Evolutionary conservation across 2,329 filamentous ascomycete genomes (phyloP), one percentile per base, ranked within the genome.

Genomic region (Xylariaceae sp.): DNA sequence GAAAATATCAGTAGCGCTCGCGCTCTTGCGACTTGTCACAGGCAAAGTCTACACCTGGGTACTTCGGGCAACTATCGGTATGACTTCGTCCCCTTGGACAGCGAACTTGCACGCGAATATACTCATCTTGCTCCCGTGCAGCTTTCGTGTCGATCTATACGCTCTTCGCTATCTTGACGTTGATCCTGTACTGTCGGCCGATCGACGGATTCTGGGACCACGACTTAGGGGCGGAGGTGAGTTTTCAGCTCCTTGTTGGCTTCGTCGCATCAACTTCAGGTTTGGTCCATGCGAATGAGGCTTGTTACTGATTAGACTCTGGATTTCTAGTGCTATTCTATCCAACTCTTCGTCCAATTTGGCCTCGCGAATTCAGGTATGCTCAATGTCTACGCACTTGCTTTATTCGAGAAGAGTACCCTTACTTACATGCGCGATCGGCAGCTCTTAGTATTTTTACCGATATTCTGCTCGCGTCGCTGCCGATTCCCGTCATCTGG

Each of bases 1-100:
- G 47, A 78, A 78, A 59, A 68, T 78, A 16, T 77, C 75, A 0
- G 70, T 77, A 33, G 70, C 68, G 1, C 64, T 77, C 41, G 74
- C 74, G 46, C 64, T 79, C 10, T 60, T 77, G 48, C 66, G 75
- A 41, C 64, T 77, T 3, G 54, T 50, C 13, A 54, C 45, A 34
- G 53, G 45, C 14, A 58, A 44, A 38, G 34, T n/a, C 12, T 60
- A 57, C 39, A 42, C 33, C 6, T 45, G 47, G 17, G 33, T 55
- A 19, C 42, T 62, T 33, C 59, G 53, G 51, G 50, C 38, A 13
- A 36, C 50, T 13, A 60, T 52, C n/a, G 51, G 58, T 54, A 56
- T 45, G 12, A 18, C 13, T 33, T 48, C 49, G 42, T 38, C 53
- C 40, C 50, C 48, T 28, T 4, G 22, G 22, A 28, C 22, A 28